Base-by-base conservation (phyloP, 345 rosid species). In the Jatropha curcas region DNA sequence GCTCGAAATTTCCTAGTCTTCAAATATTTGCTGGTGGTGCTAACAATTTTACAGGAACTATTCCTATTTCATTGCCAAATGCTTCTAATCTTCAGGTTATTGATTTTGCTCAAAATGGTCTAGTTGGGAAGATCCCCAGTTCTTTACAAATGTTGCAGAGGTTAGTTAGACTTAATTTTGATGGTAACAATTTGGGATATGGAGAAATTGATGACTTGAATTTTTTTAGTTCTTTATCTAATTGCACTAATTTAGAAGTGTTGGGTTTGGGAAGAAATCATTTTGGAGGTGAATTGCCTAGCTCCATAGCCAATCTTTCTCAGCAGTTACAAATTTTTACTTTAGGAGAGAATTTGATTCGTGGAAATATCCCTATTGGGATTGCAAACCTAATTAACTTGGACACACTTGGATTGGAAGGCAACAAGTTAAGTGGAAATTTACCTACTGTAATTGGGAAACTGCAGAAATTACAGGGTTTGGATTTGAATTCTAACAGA, bases 251-350 rank as follows among this genome's bases (percentile, higher is more conserved):
- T 53, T 71, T 81, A 11, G 4, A 64, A 31, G 81, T 74, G 25
- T 43, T 81, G 41, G 74, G 83, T 43, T 51, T 81, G 14, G 4
- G 3, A 4, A 0, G 4, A 11, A 81, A 79, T 62, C 0, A 1
- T 2, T 76, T 81, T 31, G 73, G 65, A 46, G 86, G 87, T 46
- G 73, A 74, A 68, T 16, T 81, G 68, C 84, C 81, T 0, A 65
- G 30, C 39, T 71, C 76, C 48, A 59, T 73, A 17, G 75, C 34
- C 12, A 76, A 76, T 37, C 80, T 76, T 41, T 76, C 80, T 14
- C 30, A 52, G 11, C 67, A 48, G 43, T 48, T 76, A n/a, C 37
- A 22, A 13, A 71, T 0, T 5, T 50, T 76, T 13, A 65, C 68
- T 17, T 2, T 76, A 17, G 75, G 80, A 46, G 0, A 2, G 17